phyloP scores from a whole-genome alignment of 2,329 filamentous ascomycete genomes.

The Cephalotrichum gorgonifer region DNA sequence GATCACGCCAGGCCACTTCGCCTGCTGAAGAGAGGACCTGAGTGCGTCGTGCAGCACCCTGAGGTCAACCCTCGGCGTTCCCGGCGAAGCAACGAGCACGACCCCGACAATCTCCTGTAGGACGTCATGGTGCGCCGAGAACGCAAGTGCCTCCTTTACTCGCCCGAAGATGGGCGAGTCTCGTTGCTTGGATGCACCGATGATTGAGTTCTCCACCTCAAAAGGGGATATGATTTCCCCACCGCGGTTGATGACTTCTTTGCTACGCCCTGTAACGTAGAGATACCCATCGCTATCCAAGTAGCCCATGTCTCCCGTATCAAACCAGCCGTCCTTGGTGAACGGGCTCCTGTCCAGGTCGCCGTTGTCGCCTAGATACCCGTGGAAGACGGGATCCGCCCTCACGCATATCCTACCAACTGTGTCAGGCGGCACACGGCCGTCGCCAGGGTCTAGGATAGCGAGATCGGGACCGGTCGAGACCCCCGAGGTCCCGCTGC shows the following conservation, averaged over 20 bases:
- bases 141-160: conserved; percentile 38
- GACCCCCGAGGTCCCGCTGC: conserved; percentile 41
- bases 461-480: conserved; percentile 39
- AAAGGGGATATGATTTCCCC: conserved; percentile 50
- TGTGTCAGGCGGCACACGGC: conserved; percentile 16
- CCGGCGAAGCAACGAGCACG: conserved; percentile 35
- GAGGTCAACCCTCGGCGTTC: conserved; percentile 32
- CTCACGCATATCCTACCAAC: conserved; percentile 40
- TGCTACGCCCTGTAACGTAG: conserved; percentile 43
- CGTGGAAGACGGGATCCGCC: conserved; percentile 38
- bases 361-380: conserved; percentile 34
- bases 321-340: conserved; percentile 38
- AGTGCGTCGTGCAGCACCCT: conserved; percentile 35
- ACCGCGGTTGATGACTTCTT: conserved; percentile 47
- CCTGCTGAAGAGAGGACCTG: conserved; percentile 35
- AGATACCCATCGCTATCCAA: conserved; percentile 39
- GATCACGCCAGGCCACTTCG: conserved; percentile 40
- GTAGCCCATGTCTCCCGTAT: conserved; percentile 43
- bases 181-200: conserved; percentile 29
- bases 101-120: conserved; percentile 46
- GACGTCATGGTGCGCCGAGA: conserved; percentile 40
- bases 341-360: conserved; percentile 33
- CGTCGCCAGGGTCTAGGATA: conserved; percentile 32
- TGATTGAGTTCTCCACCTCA: conserved; percentile 46
- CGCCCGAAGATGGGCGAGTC: conserved; percentile 33